Base-by-base conservation (phyloP, 306 rosid genomes). In the Prinsepia uniflora region DNA sequence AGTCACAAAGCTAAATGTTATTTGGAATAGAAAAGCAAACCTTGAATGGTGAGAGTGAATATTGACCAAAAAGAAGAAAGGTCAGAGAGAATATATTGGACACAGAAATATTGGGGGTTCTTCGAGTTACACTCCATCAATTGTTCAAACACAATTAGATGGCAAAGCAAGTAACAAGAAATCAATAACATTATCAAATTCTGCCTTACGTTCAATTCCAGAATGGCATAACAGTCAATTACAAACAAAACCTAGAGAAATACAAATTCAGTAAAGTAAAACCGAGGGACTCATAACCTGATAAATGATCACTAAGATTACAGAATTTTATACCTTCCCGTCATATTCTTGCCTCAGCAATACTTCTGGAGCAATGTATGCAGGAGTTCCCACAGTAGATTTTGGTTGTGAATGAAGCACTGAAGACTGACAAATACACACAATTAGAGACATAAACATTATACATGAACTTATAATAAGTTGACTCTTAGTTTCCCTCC, bases 351-450 rank as follows among this genome's bases (percentile, higher is more conserved):
- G n/a, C n/a, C n/a, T n/a, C n/a, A n/a, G n/a, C n/a, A n/a, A n/a
- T n/a, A n/a, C n/a, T n/a, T n/a, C n/a, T n/a, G n/a, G n/a, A n/a
- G n/a, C n/a, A n/a, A n/a, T n/a, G n/a, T n/a, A n/a, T n/a, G n/a
- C n/a, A n/a, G n/a, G n/a, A n/a, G n/a, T n/a, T n/a, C 98, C 98
- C 39, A 94, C 97, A 20, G 98, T 88, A 73, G 97, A 94, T 77
- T 84, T 94, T 7, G 97, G 98, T 81, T 94, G 98, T 74, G 98
- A 94, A 87, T 94, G 97, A 74, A 90, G 90, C 80, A 93, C 86
- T 0, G 90, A 93, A 52, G 98, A 93, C 98, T 93, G 92, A 60
- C 11, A 65, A 75, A 80, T 62, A 75, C 61, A 58, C 73, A 75
- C 19, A 72, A 74, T 76, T 56, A 75, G 71, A 73, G 9, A 43